Evolutionary conservation across 2,329 filamentous ascomycete species (phyloP), one percentile per base, ranked within the genome.

Genomic region (Botrytis hyacinthi): DNA sequence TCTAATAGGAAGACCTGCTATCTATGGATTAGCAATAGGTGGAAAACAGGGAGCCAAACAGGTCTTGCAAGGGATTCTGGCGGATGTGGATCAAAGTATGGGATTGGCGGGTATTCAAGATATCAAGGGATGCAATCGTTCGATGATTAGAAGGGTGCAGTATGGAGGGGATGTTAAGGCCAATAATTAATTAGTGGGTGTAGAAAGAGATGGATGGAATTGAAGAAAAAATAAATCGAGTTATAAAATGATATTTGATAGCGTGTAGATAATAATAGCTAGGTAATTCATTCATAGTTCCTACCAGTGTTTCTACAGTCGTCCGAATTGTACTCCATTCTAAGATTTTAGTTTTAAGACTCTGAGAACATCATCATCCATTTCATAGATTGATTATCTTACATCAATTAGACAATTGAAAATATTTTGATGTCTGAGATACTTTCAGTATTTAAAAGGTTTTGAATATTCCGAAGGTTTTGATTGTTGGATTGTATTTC

Each of bases 11-110:
- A 81, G 89, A 72, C 88, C 88, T 7, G 87, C 85, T 35, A 84
- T 90, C 22, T 91, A 90, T 78, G 88, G 88, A 0, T 80, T 91
- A 22, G 85, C 84, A 3, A 84, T 89, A 35, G 85, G 83, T 8
- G 89, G 88, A 8, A 84, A 71, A 75, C 67, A 84, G 59, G 89
- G 89, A 16, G 89, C 87, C 1, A 85, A 84, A 74, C 82, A 86
- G 69, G 85, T 86, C 3, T 77, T 88, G 72, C 83, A 83, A 69
- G 84, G 86, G 1, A 76, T 89, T 29, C 79, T 88, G 68, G 86
- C 81, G 40, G 89, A 87, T 78, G 81, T 85, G 26, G 88, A 90
- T 78, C 84, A 87, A 72, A 87, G 83, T 14, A 87, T 90, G 85
- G 85, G 86, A 1, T 80, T 90, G 65, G 81, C 84, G 4, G 88